phyloP scores from a whole-genome alignment of 2,329 filamentous ascomycete genomes.

The Mycocentrospora acerina region DNA sequence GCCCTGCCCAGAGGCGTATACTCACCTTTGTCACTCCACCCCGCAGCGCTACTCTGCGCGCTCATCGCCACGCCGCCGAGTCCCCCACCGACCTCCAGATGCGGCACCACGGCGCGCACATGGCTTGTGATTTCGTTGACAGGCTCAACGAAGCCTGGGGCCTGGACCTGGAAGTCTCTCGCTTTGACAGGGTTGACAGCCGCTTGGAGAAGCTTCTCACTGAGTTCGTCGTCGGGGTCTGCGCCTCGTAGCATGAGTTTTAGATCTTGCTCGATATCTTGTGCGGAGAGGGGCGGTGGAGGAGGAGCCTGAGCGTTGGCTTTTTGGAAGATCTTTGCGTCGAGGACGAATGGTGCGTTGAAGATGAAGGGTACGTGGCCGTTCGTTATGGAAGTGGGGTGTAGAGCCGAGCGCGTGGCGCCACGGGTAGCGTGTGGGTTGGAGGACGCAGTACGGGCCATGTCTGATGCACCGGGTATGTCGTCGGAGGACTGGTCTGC shows the following conservation, averaged over 20 bases:
- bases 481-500: conserved; percentile 41
- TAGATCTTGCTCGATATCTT: conserved; percentile 53
- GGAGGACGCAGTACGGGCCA: conserved; percentile 62
- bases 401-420: conserved; percentile 56
- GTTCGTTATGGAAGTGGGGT: conserved; percentile 51
- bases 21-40: conserved; percentile 38
- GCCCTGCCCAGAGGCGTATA: conserved; percentile 40
- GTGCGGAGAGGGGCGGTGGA: conserved; percentile 44
- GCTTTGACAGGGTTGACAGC: conserved; percentile 37
- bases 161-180: conserved; percentile 38
- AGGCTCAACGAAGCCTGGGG: conserved; percentile 33
- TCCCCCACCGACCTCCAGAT: conserved; percentile 32
- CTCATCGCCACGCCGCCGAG: conserved; percentile 44
- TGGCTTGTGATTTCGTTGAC: conserved; percentile 37
- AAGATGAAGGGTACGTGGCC: conserved; percentile 46
- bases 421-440: conserved; percentile 57
- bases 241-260: conserved; percentile 48
- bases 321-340: conserved; percentile 49
- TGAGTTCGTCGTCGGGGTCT: conserved; percentile 41
- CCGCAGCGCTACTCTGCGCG: conserved; percentile 40
- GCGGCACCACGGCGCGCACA: conserved; percentile 31
- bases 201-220: conserved; percentile 41
- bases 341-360: conserved; percentile 46
- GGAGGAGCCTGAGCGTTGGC: conserved; percentile 52
- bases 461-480: conserved; percentile 53